A percentile compares a stretch with the other conserved stretches of the same genome.
Evolutionary conservation across 371 early-diverging fungal species (phyloP).

Genomic region (Mucor circinelloides): DNA sequence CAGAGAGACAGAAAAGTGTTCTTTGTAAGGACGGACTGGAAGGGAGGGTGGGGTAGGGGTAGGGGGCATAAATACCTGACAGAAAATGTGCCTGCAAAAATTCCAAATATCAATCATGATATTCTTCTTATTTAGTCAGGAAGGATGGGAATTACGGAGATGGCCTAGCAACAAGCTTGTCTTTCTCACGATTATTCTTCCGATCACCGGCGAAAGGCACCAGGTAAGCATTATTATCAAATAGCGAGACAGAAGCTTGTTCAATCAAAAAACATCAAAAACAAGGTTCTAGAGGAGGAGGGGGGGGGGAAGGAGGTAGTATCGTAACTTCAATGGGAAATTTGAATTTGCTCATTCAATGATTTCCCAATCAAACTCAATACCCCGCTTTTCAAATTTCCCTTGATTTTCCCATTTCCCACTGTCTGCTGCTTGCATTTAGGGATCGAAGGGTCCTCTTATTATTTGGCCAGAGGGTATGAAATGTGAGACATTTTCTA

Average conservation of each 20-base stretch:
- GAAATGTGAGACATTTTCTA: neutral
- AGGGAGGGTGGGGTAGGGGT: neutral
- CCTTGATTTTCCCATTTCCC: constrained; percentile 19
- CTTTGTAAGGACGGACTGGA: too few relatives aligned
- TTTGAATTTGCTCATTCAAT: neutral
- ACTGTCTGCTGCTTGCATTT: neutral
- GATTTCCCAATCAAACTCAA: constrained; percentile 4
- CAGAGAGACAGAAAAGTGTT: too few relatives aligned
- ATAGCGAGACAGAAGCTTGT: neutral
- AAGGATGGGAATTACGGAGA: constrained; percentile 16
- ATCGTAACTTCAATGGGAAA: neutral
- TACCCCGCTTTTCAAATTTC: constrained; percentile 22
- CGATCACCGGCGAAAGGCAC: constrained; percentile 5
- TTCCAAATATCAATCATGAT: neutral
- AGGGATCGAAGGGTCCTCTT: constrained; percentile 22
- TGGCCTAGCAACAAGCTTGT: neutral
- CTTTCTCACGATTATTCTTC: constrained; percentile 11
- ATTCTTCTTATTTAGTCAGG: neutral
- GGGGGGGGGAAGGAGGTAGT: neutral
- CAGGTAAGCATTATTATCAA: neutral
- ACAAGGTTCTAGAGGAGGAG: neutral
- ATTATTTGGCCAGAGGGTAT: neutral
- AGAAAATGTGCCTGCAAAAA: neutral
- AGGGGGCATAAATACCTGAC: neutral
- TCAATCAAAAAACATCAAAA: constrained; percentile 1